A percentile compares a stretch with the other conserved stretches of the same genome.
Conservation (phyloP, 2,329 filamentous ascomycete species). For the Hysterium pulicare region DNA sequence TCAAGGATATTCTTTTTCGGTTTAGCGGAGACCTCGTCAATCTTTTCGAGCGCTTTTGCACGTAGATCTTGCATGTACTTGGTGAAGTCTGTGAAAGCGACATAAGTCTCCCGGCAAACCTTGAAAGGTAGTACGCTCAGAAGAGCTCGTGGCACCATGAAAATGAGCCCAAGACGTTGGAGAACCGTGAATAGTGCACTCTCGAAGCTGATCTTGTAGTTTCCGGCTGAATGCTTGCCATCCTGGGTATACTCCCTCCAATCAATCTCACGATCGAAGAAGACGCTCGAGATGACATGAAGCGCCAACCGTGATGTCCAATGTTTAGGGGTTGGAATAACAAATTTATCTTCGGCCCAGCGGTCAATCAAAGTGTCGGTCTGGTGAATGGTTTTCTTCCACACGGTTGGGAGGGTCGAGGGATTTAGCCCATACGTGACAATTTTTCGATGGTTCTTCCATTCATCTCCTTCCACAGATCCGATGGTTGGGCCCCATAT, state of each 20-base stretch:
- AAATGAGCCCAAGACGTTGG: slow-evolving; percentile 7
- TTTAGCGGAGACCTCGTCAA: slow-evolving; percentile 4
- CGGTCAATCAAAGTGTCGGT: slow-evolving; percentile 5
- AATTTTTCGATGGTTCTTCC: slow-evolving; percentile 8
- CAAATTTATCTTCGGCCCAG: slow-evolving; percentile 2
- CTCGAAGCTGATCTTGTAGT: slow-evolving; percentile 5
- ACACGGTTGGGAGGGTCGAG: slow-evolving; percentile 7
- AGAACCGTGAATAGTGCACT: slow-evolving; percentile 11
- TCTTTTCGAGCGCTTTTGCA: neutral
- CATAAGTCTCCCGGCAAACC: slow-evolving; percentile 4
- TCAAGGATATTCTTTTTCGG: slow-evolving; percentile 16
- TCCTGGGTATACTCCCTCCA: slow-evolving; percentile 7
- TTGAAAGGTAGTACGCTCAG: slow-evolving; percentile 4
- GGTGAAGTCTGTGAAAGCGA: slow-evolving; percentile 6
- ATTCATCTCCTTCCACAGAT: slow-evolving; percentile 12
- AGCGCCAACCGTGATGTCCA: slow-evolving; percentile 10
- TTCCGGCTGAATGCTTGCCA: neutral
- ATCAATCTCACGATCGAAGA: slow-evolving; percentile 7
- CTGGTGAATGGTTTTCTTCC: slow-evolving; percentile 10
- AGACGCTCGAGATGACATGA: slow-evolving; percentile 9
- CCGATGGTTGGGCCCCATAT: slow-evolving; percentile 11
- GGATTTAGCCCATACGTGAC: slow-evolving; percentile 6
- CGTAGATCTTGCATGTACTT: slow-evolving; percentile 8
- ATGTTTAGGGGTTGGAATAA: slow-evolving; percentile 2
- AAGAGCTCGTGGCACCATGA: slow-evolving; percentile 8